Evolutionary conservation across 2,329 filamentous ascomycete species (phyloP).

Genomic region (Alternaria hordeiaustralica): DNA sequence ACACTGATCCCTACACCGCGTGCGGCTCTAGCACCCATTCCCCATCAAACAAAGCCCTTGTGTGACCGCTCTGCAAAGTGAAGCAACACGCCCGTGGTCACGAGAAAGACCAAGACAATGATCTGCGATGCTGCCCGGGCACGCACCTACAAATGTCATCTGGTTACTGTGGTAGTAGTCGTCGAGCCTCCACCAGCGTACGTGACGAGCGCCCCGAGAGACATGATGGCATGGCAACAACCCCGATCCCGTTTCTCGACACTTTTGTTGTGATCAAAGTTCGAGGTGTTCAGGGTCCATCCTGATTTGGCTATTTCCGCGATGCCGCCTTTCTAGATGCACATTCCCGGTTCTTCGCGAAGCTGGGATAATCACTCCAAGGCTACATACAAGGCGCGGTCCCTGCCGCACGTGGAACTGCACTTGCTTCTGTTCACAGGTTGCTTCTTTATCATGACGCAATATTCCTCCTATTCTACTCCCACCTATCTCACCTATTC

Average conservation of each 20-base stretch:
- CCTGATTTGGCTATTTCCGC: background rate
- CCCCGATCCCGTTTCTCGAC: background rate
- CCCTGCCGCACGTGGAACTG: constrained; percentile 7
- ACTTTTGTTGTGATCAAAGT: background rate
- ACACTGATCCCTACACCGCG: background rate
- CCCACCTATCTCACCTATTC: background rate
- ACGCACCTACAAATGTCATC: background rate
- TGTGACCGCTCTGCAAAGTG: constrained; percentile 3
- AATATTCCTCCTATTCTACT: background rate
- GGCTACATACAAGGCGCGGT: background rate
- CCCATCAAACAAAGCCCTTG: background rate
- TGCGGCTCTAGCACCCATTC: constrained; percentile 4
- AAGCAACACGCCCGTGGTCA: constrained; percentile 1
- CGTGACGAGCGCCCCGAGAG: background rate
- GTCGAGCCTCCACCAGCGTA: background rate
- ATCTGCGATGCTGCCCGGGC: background rate
- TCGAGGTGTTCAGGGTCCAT: background rate
- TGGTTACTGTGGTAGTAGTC: background rate
- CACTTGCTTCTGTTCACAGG: background rate
- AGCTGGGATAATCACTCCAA: background rate
- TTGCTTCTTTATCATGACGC: background rate
- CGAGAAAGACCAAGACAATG: background rate
- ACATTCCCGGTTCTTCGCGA: background rate
- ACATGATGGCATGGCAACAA: background rate
- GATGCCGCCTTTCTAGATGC: background rate